A percentile compares a stretch with the other conserved stretches of the same genome.
phyloP scores from a whole-genome alignment of 1,139 yeast species.

The Wickerhamomyces sp. region DNA sequence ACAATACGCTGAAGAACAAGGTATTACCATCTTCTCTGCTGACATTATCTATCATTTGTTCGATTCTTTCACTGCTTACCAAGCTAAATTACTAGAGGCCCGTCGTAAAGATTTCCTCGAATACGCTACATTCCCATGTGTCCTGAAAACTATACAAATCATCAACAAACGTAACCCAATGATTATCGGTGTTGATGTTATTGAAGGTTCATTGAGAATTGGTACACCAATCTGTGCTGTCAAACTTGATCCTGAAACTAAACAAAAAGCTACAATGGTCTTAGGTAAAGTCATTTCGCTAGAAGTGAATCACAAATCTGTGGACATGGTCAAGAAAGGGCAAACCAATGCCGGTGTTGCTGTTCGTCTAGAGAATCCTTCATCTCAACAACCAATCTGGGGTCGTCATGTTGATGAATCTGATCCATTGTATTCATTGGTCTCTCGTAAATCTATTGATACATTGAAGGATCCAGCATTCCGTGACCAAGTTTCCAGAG shows the following conservation, averaged over 20 bases:
- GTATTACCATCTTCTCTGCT: slow-evolving; percentile 87
- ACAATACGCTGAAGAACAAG: slow-evolving; percentile 92
- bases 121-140: slow-evolving; percentile 93
- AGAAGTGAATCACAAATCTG: slow-evolving; percentile 91
- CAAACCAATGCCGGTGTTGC: slow-evolving; percentile 98
- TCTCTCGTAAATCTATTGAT: slow-evolving; percentile 86
- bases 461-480: slow-evolving; percentile 98
- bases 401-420: slow-evolving; percentile 97
- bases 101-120: slow-evolving; percentile 87
- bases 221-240: slow-evolving; percentile 98
- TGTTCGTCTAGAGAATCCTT: slow-evolving; percentile 91
- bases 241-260: slow-evolving; percentile 80
- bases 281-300: slow-evolving; percentile 84
- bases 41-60: slow-evolving; percentile 95
- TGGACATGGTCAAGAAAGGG: slow-evolving; percentile 80
- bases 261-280: slow-evolving; percentile 64
- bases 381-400: slow-evolving; percentile 94
- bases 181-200: slow-evolving; percentile 97
- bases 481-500: slow-evolving; percentile 88
- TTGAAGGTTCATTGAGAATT: slow-evolving; percentile 80
- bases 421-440: slow-evolving; percentile 82
- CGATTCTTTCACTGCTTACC: slow-evolving; percentile 92
- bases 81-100: slow-evolving; percentile 77
- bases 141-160: slow-evolving; percentile 87
- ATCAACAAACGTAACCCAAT: slow-evolving; percentile 98